Evolutionary conservation across 2,329 filamentous ascomycete species (phyloP).

Genomic region (Neocucurbitaria cava): DNA sequence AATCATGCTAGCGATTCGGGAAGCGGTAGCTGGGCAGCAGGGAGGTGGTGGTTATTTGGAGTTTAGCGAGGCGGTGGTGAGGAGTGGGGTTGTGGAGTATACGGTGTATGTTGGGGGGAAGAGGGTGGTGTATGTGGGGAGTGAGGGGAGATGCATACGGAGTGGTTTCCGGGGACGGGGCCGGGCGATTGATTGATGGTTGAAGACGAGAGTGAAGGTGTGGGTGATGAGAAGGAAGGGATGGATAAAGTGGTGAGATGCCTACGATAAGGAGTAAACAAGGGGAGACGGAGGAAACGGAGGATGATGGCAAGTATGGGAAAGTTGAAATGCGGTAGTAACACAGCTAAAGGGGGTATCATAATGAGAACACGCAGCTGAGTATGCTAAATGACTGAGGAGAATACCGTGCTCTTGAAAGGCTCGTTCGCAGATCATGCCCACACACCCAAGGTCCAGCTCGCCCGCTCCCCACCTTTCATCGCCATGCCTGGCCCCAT

Average conservation of each 20-base stretch:
- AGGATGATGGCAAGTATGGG: not conserved
- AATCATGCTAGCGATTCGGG: not conserved
- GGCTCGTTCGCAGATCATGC: conserved; percentile 23
- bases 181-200: not conserved
- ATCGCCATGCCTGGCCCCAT: conserved; percentile 60
- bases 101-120: not conserved
- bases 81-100: not conserved
- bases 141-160: not conserved
- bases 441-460: conserved; percentile 51
- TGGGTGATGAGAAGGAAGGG: too few relatives aligned
- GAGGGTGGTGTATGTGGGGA: not conserved
- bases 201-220: not conserved
- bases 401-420: not conserved
- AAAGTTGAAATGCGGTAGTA: not conserved
- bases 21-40: too few relatives aligned
- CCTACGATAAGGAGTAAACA: too few relatives aligned
- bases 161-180: not conserved
- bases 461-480: conserved; percentile 43
- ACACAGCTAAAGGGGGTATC: conserved; percentile 11
- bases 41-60: not conserved
- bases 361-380: conserved; percentile 2
- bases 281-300: not conserved
- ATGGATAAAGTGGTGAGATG: too few relatives aligned
- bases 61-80: not conserved
- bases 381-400: not conserved